Base-by-base conservation (phyloP, 345 rosid genomes). In the Ceriops zippeliana region DNA sequence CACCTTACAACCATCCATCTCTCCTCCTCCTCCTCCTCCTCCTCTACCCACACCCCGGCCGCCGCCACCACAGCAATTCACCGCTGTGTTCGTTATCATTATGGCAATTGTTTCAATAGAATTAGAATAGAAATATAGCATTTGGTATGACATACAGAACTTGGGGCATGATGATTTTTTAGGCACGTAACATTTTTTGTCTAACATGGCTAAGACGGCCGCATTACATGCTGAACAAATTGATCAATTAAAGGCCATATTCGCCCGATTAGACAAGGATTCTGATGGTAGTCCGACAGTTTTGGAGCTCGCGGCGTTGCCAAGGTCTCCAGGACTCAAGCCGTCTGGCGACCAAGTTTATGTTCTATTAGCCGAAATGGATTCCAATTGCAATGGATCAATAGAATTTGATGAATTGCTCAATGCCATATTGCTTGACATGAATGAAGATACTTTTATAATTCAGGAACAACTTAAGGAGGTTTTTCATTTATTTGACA, bases 231-330 rank as follows among this genome's bases (percentile, higher is more conserved):
- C 63, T 22, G 88, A 67, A 27, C 90, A 86, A 70, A 59, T 87
- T 2, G 73, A 78, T 37, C 90, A 85, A 85, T 73, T 90, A 31
- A 66, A 70, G 74, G 91, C 83, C 53, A 92, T 88, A 16, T 88
- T 90, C 31, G 72, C 75, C 6, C 83, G 90, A 49, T 92, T 92
- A 52, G 96, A 92, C 85, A 84, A 86, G 93, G 98, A 93, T 57
- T 76, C 85, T 4, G 98, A 93, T 30, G 98, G 96, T 59, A 93
- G 96, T 88, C 82, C 90, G n/a, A 93, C 97, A 0, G 77, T 90
- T 57, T 82, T 89, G 63, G 98, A 90, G 83, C 91, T 93, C 3
- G 96, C 98, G 0, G 97, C 96, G 5, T 80, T 90, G 66, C 79
- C 89, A 60, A 80, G 96, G 27, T 85, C 97, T 1, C 68, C 89